Evolutionary conservation across 257 asterid genomes (phyloP), one percentile per base, ranked within the genome.

Genomic region (Echium plantagineum): DNA sequence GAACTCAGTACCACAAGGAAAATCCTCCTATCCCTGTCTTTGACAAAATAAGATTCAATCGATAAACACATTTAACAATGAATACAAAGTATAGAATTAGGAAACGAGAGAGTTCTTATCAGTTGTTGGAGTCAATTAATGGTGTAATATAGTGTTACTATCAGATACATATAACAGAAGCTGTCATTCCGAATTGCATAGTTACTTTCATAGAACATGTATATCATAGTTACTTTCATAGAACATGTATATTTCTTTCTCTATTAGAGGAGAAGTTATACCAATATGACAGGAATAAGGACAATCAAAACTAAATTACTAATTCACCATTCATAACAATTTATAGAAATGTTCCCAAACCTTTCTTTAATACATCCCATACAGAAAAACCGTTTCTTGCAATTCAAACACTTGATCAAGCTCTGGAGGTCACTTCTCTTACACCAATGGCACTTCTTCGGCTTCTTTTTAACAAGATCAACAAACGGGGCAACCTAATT

Each of bases 391-490:
- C 81, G 94, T 38, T 83, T 89, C 70, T 76, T 81, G 79, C 97
- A 89, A 64, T 83, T 72, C 78, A 75, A 75, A 65, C 99, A 89
- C 81, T 76, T 89, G 72, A 81, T 81, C 72, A 89, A 73, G 71
- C 73, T 59, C 52, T 78, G 74, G 19, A 65, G 52, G 28, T 69
- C 73, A 58, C 73, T 78, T 61, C 74, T 83, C 72, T 83, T 83
- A 77, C 97, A 93, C 96, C 95, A 93, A 71, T 93, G 99, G 62
- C 97, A 93, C 68, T 80, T 84, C 87, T 67, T 81, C 82, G 62
- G 72, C 64, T 67, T 83, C 90, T 77, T 56, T 24, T 18, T 86
- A 78, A 71, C 63, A 61, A 64, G 74, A 70, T 73, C 77, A 49
- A 71, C 88, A 65, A 72, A 74, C 4, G 97, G 97, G 66, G 84